Conservation (phyloP, 202 grass and related monocot genomes). For the Zizania palustris region DNA sequence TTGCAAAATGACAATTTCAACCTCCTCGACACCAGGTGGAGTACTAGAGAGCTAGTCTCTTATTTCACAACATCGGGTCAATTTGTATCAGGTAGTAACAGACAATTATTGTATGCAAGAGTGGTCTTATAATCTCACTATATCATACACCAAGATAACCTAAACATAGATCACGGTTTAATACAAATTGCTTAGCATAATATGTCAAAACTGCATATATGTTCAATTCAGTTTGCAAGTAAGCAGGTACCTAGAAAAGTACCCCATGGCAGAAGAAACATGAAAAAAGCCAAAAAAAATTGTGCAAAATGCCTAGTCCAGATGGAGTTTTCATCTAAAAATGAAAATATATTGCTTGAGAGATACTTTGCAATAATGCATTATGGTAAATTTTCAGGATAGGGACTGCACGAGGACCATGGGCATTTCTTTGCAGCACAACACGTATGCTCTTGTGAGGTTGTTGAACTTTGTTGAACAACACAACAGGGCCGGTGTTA, state of each 20-base stretch:
- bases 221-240: too few species aligned
- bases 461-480: not conserved
- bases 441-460: not conserved
- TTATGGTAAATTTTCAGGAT: slow-evolving; percentile 56
- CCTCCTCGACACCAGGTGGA: too few species aligned
- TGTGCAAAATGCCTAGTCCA: not conserved
- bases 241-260: not conserved
- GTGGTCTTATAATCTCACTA: too few species aligned
- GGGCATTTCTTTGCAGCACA: slow-evolving; percentile 65
- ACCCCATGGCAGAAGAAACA: not conserved
- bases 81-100: too few species aligned
- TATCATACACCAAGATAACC: too few species aligned
- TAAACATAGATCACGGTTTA: too few species aligned
- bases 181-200: too few species aligned
- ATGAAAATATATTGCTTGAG: not conserved
- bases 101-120: too few species aligned
- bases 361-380: not conserved
- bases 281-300: not conserved
- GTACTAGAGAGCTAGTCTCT: too few species aligned
- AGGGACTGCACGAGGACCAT: slow-evolving; percentile 79
- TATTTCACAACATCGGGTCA: too few species aligned
- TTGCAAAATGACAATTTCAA: too few species aligned
- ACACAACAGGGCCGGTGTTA: not conserved
- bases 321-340: not conserved
- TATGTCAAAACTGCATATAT: too few species aligned